Conservation (phyloP, 352 stramenopile genomes). For the Pythium brachiatum region DNA sequence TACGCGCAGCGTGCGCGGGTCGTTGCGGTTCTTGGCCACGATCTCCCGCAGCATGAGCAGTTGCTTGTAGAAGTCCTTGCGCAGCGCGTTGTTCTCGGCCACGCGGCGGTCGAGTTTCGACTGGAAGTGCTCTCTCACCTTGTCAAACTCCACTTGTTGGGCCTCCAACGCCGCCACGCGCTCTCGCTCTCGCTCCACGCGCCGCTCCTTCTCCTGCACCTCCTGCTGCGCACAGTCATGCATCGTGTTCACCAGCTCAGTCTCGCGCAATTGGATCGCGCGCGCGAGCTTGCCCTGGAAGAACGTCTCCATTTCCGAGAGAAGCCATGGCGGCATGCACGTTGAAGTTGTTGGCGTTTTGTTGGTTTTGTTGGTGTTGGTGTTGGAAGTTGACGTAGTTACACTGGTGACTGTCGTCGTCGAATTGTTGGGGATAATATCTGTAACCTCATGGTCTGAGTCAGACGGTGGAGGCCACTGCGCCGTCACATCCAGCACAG, state of each 20-base stretch:
- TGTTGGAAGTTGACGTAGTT: background rate
- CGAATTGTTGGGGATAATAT: background rate
- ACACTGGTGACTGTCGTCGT: background rate
- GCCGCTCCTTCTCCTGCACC: conserved; percentile 31
- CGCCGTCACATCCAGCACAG: conserved; percentile 1
- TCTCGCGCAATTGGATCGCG: conserved; percentile 57
- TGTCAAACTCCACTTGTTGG: conserved; percentile 26
- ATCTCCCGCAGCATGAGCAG: conserved; percentile 69
- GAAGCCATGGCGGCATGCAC: conserved; percentile 13
- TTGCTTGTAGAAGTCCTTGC: conserved; percentile 74
- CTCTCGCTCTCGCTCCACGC: conserved; percentile 10
- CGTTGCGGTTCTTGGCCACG: conserved; percentile 50
- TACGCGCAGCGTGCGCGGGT: conserved; percentile 41
- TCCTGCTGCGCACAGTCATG: conserved; percentile 53
- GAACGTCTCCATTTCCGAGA: conserved; percentile 35
- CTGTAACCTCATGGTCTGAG: background rate
- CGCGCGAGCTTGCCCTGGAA: conserved; percentile 40
- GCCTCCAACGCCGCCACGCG: conserved; percentile 26
- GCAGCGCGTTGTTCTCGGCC: conserved; percentile 59
- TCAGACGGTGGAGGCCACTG: background rate
- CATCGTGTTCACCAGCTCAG: conserved; percentile 51
- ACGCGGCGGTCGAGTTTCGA: conserved; percentile 62
- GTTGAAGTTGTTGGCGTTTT: conserved; percentile 9
- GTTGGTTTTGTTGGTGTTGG: conserved; percentile 10
- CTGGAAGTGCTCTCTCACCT: conserved; percentile 35